phyloP scores from a whole-genome alignment of 2,329 filamentous ascomycete species.

The Bipolaris sorokiniana region DNA sequence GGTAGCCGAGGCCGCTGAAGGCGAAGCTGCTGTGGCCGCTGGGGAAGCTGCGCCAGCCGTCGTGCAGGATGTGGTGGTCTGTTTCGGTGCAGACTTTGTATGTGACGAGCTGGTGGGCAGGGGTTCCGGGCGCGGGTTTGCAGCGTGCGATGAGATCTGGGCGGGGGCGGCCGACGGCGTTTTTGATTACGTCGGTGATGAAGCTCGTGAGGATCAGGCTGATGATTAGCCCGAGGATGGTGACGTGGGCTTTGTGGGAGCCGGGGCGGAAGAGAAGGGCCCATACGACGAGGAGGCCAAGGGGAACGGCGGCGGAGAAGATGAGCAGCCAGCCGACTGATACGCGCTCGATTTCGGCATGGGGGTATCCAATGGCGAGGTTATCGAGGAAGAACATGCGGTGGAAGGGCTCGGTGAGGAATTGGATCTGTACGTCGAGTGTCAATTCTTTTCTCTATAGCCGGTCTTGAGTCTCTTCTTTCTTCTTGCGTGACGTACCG shows the following conservation, averaged over 20 bases:
- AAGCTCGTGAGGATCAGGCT: conserved; percentile 75
- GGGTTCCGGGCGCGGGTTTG: conserved; percentile 68
- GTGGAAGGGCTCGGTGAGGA: conserved; percentile 84
- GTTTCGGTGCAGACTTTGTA: conserved; percentile 76
- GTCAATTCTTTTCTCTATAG: conserved; percentile 9
- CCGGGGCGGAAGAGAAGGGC: conserved; percentile 67
- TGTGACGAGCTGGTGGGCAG: conserved; percentile 62
- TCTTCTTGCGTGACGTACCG: conserved; percentile 53
- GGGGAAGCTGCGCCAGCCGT: conserved; percentile 85
- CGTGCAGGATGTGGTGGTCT: conserved; percentile 72
- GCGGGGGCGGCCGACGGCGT: conserved; percentile 79
- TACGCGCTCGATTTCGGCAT: conserved; percentile 83
- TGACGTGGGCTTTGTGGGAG: conserved; percentile 82
- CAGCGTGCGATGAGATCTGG: conserved; percentile 91
- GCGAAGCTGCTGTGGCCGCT: conserved; percentile 80
- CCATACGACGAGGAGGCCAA: conserved; percentile 70
- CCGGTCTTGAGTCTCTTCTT: neutral
- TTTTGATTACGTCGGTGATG: conserved; percentile 87
- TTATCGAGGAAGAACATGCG: conserved; percentile 93
- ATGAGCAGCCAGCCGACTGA: conserved; percentile 77
- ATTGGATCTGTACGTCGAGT: conserved; percentile 60
- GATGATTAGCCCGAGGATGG: conserved; percentile 80
- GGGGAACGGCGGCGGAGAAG: conserved; percentile 76
- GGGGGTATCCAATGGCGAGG: conserved; percentile 81
- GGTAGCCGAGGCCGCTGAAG: conserved; percentile 78